Evolutionary conservation across 2,329 filamentous ascomycete genomes (phyloP), one percentile per base, ranked within the genome.

Genomic region (Cytospora piceicola): DNA sequence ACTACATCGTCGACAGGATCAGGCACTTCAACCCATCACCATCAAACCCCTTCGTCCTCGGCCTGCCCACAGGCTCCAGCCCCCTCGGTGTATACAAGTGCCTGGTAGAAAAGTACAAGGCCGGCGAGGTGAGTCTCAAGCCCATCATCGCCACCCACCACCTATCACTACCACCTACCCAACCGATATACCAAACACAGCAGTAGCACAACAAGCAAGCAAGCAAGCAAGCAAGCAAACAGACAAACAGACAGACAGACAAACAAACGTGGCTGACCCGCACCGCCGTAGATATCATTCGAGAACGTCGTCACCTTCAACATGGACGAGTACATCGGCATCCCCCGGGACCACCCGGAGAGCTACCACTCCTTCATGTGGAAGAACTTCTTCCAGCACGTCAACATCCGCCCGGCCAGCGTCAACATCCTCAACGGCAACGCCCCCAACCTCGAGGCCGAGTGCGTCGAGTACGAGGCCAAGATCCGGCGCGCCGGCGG

Each of bases 341-440:
- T 93, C 58, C 86, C 90, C 24, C 84, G 88, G 69, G 88, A 90
- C 71, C 90, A 93, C 75, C 89, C 90, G 4, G 88, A 92, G 75
- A 90, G 87, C 74, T 93, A 93, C 77, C 90, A 93, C 80, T 88
- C 86, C 72, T 94, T 92, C 80, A 93, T 93, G 90, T 92, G 91
- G 82, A 88, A 87, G 77, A 84, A 93, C 77, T 91, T 93, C 79
- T 93, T 94, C 80, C 88, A 87, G 53, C 90, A 83, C 69, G 85
- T 93, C 70, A 88, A 93, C 74, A 86, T 93, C 67, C 82, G 85
- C 63, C 90, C 90, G 0, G 81, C 83, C 68, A 91, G 82, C 67
- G 87, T 92, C 69, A 87, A 93, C 74, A 90, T 93, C 72, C 82
- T 93, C 22, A 84, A 92, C 73, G 90, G 90, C 70, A 92, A 91